Conservation (phyloP, 2,329 filamentous ascomycete genomes). For the Phialocephala sp. region DNA sequence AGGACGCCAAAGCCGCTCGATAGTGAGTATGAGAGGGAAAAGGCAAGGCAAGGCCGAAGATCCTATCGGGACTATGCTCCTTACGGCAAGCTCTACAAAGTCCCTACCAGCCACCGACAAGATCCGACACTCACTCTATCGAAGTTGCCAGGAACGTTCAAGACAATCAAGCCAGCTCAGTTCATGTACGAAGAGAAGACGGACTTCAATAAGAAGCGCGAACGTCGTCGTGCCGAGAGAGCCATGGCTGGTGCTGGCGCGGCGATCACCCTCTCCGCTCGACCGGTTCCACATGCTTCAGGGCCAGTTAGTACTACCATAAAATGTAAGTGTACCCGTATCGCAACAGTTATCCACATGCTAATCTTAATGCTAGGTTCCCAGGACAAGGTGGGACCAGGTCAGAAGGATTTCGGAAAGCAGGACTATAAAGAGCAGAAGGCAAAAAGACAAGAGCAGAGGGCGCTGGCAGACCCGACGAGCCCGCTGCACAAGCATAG, state of each 20-base stretch:
- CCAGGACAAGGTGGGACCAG: no score
- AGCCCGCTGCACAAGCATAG: not conserved
- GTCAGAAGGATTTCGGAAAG: not conserved
- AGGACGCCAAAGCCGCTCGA: not conserved
- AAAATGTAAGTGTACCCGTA: no score
- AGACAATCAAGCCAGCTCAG: not conserved
- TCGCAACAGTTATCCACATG: no score
- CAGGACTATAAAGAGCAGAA: not conserved
- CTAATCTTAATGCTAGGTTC: no score
- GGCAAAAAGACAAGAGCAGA: not conserved
- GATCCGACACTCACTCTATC: not conserved
- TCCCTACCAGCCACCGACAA: not conserved
- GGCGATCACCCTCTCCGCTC: not conserved
- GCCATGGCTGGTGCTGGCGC: not conserved
- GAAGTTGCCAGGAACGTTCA: not conserved
- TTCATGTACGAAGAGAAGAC: not conserved
- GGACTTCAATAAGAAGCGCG: slow-evolving; percentile 8
- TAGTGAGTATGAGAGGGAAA: not conserved
- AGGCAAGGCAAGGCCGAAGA: not conserved
- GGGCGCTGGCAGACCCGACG: not conserved
- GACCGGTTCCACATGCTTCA: not conserved
- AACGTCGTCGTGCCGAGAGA: slow-evolving; percentile 16
- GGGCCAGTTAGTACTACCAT: not conserved
- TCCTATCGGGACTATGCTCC: not conserved
- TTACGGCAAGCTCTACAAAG: not conserved